phyloP scores from a whole-genome alignment of 1,139 yeast species.

The Zygosaccharomyces pseudobailii region DNA sequence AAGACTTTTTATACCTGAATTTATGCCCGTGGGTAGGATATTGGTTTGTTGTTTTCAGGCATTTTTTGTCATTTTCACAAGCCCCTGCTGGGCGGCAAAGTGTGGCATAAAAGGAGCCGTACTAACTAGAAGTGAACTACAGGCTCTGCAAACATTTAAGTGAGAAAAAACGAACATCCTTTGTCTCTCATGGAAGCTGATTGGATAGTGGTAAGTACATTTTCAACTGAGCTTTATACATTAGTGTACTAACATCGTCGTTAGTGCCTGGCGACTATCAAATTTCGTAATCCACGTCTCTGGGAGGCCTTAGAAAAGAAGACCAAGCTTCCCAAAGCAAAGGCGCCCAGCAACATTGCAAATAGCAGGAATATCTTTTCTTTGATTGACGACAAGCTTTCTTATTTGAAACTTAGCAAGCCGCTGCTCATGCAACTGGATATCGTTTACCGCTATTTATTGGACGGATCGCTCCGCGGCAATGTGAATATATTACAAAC shows the following conservation, averaged over 20 bases:
- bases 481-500: constrained; percentile 8
- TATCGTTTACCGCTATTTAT: constrained; percentile 13
- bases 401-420: constrained; percentile 9
- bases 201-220: constrained; percentile 19
- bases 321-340: background rate
- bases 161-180: too few species aligned
- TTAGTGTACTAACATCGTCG: background rate
- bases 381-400: background rate
- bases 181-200: constrained; percentile 6
- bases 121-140: too few species aligned
- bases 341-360: background rate
- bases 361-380: background rate
- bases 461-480: constrained; percentile 5
- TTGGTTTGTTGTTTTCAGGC: too few species aligned
- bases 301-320: constrained; percentile 10
- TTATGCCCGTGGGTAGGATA: too few species aligned
- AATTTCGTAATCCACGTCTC: constrained; percentile 17
- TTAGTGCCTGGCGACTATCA: constrained; percentile 22
- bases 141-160: too few species aligned
- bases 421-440: constrained; percentile 15
- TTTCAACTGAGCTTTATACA: background rate
- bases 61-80: too few species aligned
- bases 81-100: too few species aligned
- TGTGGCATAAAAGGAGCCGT: background rate
- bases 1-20: too few species aligned